A percentile compares a stretch with the other conserved stretches of the same genome.
Evolutionary conservation across 257 asterid genomes (phyloP).

Genomic region (Ocimum tenuiflorum): DNA sequence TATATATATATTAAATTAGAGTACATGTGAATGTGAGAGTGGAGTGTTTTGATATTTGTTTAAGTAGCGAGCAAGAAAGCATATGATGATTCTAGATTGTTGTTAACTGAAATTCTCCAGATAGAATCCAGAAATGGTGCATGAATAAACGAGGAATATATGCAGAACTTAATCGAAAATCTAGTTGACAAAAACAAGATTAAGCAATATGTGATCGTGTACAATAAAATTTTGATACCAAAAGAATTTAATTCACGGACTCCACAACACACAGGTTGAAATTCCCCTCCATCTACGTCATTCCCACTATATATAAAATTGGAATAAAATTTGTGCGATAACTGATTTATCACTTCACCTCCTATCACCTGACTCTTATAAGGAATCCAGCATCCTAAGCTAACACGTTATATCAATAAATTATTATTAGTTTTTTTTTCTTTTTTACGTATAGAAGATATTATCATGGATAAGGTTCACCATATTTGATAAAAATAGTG

Average conservation of each 20-base stretch:
- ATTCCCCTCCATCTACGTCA: constrained; percentile 23
- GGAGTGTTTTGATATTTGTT: no score
- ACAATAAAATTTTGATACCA: constrained; percentile 10
- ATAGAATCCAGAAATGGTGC: no score
- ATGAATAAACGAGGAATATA: no score
- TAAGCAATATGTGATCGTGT: no score
- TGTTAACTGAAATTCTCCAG: no score
- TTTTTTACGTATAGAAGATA: not conserved
- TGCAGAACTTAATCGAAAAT: no score
- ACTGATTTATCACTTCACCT: constrained; percentile 27
- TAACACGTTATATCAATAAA: not conserved
- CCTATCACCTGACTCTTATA: constrained; percentile 25
- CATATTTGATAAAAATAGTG: not conserved
- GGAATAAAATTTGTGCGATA: not conserved
- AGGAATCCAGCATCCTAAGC: constrained; percentile 34
- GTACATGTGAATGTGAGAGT: no score
- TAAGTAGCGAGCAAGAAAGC: no score
- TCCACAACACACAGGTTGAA: constrained; percentile 13
- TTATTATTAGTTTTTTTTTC: not conserved
- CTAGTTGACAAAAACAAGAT: no score
- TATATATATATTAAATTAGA: no score
- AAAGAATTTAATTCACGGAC: constrained; percentile 15
- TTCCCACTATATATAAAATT: not conserved
- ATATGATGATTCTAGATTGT: no score
- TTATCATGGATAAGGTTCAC: constrained; percentile 18